phyloP scores from a whole-genome alignment of 345 rosid genomes.

The Eucalyptus regnans region DNA sequence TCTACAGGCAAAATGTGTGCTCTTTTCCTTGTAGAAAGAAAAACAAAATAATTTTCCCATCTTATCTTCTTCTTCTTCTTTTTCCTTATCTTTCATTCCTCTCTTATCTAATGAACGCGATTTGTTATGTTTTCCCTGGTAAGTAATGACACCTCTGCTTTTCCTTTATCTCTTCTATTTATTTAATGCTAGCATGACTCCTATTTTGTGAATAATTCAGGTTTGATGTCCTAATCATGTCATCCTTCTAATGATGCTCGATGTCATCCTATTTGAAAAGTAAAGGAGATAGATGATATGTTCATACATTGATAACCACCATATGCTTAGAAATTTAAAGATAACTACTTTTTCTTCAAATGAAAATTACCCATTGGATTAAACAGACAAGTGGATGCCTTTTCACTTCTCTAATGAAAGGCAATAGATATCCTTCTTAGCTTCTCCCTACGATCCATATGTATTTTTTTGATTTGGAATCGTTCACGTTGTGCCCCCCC shows the following conservation, averaged over 20 bases:
- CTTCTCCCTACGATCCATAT: not conserved
- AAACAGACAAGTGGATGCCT: not conserved
- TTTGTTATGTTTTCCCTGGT: not conserved
- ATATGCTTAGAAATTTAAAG: not conserved
- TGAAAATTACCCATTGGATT: not conserved
- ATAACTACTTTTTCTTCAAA: not conserved
- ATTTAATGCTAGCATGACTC: not conserved
- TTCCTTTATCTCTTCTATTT: not conserved
- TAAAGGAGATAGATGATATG: not conserved
- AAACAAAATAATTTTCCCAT: not conserved
- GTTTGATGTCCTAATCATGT: not conserved
- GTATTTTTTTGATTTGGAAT: not conserved
- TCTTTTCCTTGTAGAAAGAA: not conserved
- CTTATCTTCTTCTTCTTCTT: too few species aligned
- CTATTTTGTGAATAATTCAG: not conserved
- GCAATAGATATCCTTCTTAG: not conserved
- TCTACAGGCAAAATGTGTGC: not conserved
- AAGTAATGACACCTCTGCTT: not conserved
- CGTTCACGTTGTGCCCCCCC: too few species aligned
- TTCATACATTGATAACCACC: accelerated
- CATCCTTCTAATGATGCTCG: not conserved
- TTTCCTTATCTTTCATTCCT: too few species aligned
- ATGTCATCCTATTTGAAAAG: not conserved
- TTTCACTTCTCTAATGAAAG: not conserved
- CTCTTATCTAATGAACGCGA: not conserved